Conservation (phyloP, 2,329 filamentous ascomycete species). For the Xylogone sp. region DNA sequence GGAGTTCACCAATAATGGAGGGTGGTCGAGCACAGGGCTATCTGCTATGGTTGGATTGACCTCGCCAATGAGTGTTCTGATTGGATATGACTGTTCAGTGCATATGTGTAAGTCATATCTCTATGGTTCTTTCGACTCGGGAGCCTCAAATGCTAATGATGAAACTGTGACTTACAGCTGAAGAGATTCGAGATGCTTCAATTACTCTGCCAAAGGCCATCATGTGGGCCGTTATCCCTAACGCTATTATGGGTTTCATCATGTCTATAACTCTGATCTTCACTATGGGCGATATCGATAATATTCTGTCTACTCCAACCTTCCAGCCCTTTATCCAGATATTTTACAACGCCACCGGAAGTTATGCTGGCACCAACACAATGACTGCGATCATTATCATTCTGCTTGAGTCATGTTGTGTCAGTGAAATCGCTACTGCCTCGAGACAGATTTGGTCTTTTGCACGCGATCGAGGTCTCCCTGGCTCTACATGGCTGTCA, state of each 20-base stretch:
- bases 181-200: conserved; percentile 35
- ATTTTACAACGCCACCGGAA: conserved; percentile 18
- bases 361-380: conserved; percentile 36
- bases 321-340: conserved; percentile 31
- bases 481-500: conserved; percentile 31
- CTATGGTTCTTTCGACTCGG: too few relatives aligned
- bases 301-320: conserved; percentile 22
- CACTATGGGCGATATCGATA: conserved; percentile 30
- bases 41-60: conserved; percentile 33
- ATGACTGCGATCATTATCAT: conserved; percentile 40
- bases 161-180: conserved; percentile 25
- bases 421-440: conserved; percentile 28
- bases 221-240: conserved; percentile 30
- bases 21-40: conserved; percentile 28
- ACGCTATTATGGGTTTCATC: conserved; percentile 33
- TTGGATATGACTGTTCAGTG: conserved; percentile 17
- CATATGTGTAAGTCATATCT: conserved; percentile 12
- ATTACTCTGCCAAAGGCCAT: conserved; percentile 33
- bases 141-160: too few relatives aligned
- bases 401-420: conserved; percentile 31
- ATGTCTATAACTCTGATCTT: conserved; percentile 36
- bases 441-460: conserved; percentile 34
- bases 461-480: conserved; percentile 36
- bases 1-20: conserved; percentile 26
- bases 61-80: conserved; percentile 22